phyloP scores from a whole-genome alignment of 108 stramenopile species.

The Skeletonema grethae region DNA sequence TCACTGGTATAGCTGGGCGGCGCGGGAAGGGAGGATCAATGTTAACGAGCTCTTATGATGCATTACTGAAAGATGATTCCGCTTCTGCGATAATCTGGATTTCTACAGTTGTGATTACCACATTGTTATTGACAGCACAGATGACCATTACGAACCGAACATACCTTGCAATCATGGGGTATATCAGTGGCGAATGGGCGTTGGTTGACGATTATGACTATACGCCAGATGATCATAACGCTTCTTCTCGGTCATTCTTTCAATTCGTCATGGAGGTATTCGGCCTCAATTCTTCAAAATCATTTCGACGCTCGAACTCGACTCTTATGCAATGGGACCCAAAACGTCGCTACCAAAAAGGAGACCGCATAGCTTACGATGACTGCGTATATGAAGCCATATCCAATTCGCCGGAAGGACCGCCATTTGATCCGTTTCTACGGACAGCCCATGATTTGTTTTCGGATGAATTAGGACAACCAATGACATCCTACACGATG shows the following conservation, averaged over 20 bases:
- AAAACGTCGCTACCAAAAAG: conserved; percentile 71
- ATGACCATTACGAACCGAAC: conserved; percentile 63
- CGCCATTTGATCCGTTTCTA: conserved; percentile 66
- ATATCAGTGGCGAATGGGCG: conserved; percentile 74
- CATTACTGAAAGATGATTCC: conserved; percentile 40
- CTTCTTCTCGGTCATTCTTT: background rate
- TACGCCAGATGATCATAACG: background rate
- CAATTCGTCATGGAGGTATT: conserved; percentile 1
- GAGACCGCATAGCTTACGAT: conserved; percentile 54
- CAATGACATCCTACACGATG: conserved; percentile 57
- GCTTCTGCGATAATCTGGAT: conserved; percentile 42
- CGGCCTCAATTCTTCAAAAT: conserved; percentile 15
- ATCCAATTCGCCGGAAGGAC: conserved; percentile 69
- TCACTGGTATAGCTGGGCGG: conserved; percentile 45
- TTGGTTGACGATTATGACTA: conserved; percentile 23
- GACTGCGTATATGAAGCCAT: conserved; percentile 60
- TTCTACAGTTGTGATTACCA: conserved; percentile 49
- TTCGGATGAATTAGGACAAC: conserved; percentile 72
- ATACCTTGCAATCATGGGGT: conserved; percentile 73
- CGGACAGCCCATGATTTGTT: conserved; percentile 68
- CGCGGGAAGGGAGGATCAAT: conserved; percentile 33
- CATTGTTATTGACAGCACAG: conserved; percentile 60
- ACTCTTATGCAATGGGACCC: conserved; percentile 69
- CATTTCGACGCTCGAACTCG: conserved; percentile 20
- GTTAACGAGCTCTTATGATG: conserved; percentile 38